Evolutionary conservation across 148 eudicot species (phyloP), one percentile per base, ranked within the genome.

Genomic region (Pouteria glomerata): DNA sequence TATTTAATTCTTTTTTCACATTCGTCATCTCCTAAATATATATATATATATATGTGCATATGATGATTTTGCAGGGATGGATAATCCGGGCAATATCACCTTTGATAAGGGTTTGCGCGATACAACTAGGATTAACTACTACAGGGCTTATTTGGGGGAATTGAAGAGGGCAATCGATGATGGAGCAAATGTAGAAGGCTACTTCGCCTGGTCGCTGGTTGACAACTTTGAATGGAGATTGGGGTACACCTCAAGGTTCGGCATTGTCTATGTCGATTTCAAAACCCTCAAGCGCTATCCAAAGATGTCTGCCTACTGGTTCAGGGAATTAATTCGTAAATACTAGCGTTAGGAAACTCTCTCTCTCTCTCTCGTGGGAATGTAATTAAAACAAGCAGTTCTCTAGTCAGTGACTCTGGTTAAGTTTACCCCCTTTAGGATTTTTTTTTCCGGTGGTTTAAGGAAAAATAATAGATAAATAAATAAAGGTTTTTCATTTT

Each of bases 211-310:
- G 98, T 91, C 98, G 11, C 87, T 94, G 75, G 81, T 94, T 0
- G 98, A 94, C 78, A 94, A 94, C 76, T 94, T 94, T 21, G 96
- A 94, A 69, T 94, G 98, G 98, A 83, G 88, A 76, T 53, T 83
- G 34, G 98, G 98, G 2, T 94, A 94, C 71, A 91, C 97, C 14
- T 91, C 98, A 14, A 81, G 98, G 47, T 94, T 94, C 39, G 98
- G 98, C 55, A 87, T 94, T 4, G 97, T 91, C 1, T 94, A 87
- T 72, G 97, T 94, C 1, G 96, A 94, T 85, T 94, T 70, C 82
- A 86, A 81, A 27, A 78, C 84, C 57, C 96, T 91, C 37, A 89
- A 85, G 78, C 85, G 98, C 71, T 82, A 85, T 63, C 98, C 98
- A 0, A 94, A 94, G 81, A 81, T 72, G 93, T 94, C 98, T 1